phyloP scores from a whole-genome alignment of 2,329 filamentous ascomycete species.

The Cercospora canescens region DNA sequence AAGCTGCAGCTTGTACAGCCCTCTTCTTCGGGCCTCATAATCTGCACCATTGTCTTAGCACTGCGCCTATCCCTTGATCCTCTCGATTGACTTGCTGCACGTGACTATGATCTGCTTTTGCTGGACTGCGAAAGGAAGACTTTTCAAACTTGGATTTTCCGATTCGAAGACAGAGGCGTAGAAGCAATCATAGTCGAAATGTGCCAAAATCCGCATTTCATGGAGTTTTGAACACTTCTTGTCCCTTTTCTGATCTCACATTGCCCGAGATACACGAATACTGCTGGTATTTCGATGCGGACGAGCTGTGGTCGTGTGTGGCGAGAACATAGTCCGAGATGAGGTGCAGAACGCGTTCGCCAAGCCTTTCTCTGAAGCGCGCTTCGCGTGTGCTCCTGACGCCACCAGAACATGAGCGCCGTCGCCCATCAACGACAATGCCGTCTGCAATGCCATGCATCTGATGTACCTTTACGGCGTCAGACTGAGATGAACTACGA shows the following conservation, averaged over 20 bases:
- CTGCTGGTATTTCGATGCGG: no score
- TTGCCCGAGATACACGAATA: no score
- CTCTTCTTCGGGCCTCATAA: conserved; percentile 76
- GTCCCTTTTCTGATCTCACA: conserved; percentile 27
- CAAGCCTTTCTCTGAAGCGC: not conserved
- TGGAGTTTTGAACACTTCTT: conserved; percentile 43
- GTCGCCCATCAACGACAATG: not conserved
- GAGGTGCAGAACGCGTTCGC: not conserved
- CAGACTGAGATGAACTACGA: not conserved
- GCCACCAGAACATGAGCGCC: not conserved
- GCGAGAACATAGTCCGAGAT: no score
- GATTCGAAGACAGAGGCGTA: conserved; percentile 90
- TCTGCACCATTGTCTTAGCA: conserved; percentile 60
- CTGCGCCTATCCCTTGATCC: not conserved
- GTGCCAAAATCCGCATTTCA: conserved; percentile 71
- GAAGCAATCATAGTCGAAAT: conserved; percentile 92
- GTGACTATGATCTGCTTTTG: conserved; percentile 89
- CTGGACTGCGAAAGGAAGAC: conserved; percentile 76
- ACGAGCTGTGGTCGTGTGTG: no score
- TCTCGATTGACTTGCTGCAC: conserved; percentile 38
- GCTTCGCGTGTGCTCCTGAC: not conserved
- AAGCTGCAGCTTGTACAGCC: conserved; percentile 78
- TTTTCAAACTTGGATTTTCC: conserved; percentile 71
- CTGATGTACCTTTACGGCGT: not conserved
- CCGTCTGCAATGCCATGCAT: not conserved